Evolutionary conservation across 2,329 filamentous ascomycete genomes (phyloP).

Genomic region (Calonectria pauciramosa): DNA sequence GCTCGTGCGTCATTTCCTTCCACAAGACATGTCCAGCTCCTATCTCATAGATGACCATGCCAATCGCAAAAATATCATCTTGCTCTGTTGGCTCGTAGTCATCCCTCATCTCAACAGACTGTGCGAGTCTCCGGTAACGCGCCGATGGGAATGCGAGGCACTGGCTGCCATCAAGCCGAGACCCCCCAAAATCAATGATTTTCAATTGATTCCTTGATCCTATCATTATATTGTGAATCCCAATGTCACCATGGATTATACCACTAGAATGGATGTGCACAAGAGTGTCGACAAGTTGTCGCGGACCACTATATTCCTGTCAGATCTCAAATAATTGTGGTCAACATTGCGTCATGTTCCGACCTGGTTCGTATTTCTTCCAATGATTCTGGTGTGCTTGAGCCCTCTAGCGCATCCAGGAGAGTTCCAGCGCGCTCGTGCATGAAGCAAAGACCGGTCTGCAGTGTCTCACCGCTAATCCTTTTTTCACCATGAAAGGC

Average conservation of each 20-base stretch:
- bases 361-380: background rate
- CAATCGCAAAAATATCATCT: background rate
- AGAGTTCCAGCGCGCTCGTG: background rate
- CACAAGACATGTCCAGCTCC: background rate
- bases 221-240: background rate
- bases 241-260: background rate
- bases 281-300: background rate
- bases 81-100: background rate
- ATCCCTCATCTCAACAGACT: background rate
- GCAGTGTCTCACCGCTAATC: background rate
- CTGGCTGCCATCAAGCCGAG: background rate
- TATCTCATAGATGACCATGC: background rate
- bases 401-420: background rate
- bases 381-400: background rate
- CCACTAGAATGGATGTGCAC: background rate
- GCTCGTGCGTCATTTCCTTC: background rate
- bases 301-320: background rate
- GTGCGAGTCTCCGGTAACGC: background rate
- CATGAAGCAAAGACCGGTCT: background rate
- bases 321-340: background rate
- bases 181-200: background rate
- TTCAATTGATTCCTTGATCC: background rate
- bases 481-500: background rate
- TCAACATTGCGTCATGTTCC: background rate
- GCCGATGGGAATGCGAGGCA: background rate